phyloP scores from a whole-genome alignment of 1,284 basidiomycete genomes.

The Phlebopus sp. region DNA sequence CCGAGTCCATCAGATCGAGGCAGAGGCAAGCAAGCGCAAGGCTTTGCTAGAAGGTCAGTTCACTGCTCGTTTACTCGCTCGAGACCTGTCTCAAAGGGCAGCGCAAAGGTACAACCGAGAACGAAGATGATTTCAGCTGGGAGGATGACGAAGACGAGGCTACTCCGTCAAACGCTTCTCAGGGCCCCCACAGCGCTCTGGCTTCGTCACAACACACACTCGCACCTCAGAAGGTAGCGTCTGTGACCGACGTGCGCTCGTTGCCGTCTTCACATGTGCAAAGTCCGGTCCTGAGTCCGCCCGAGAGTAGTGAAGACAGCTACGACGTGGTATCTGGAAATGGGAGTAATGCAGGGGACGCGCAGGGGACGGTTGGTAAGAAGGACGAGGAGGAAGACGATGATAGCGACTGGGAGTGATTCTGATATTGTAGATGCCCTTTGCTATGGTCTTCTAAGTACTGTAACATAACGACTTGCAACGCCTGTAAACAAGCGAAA shows the following conservation, averaged over 20 bases:
- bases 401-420: conserved; percentile 73
- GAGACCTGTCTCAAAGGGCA: conserved; percentile 7
- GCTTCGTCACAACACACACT: conserved; percentile 31
- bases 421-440: neutral
- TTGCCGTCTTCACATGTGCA: conserved; percentile 33
- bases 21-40: conserved; percentile 81
- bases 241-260: conserved; percentile 19
- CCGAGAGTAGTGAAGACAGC: conserved; percentile 66
- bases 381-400: conserved; percentile 28
- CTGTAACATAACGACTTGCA: neutral
- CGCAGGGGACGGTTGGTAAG: conserved; percentile 25
- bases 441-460: neutral
- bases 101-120: conserved; percentile 48
- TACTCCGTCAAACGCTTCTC: conserved; percentile 18
- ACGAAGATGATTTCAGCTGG: conserved; percentile 79
- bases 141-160: conserved; percentile 72
- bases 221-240: conserved; percentile 25
- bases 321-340: conserved; percentile 66
- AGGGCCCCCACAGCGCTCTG: conserved; percentile 10
- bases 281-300: conserved; percentile 45
- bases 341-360: conserved; percentile 35
- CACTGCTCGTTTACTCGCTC: neutral
- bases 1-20: conserved; percentile 81
- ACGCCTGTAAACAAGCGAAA: no score
- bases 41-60: conserved; percentile 70